Conservation (phyloP, 208 protist species). For the Trypanosoma conorhini region DNA sequence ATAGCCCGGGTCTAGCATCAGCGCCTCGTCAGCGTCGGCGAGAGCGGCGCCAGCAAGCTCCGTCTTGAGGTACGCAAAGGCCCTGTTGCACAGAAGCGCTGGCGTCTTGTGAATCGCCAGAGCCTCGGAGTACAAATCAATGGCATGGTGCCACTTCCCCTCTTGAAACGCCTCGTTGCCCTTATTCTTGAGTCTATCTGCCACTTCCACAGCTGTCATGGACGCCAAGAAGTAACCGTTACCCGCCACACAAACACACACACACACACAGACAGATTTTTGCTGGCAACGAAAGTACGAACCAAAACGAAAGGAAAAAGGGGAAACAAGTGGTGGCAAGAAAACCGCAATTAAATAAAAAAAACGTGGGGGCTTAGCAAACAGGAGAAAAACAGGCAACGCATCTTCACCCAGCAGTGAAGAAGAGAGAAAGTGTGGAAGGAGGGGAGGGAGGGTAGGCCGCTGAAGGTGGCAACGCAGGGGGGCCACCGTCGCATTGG, state of each 20-base stretch:
- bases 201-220: conserved; percentile 41
- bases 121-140: conserved; percentile 91
- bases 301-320: not conserved
- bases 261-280: not conserved
- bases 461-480: too few species aligned
- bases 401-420: too few species aligned
- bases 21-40: conserved; percentile 89
- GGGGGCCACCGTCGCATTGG: too few species aligned
- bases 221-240: not conserved
- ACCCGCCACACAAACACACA: not conserved
- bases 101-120: conserved; percentile 83
- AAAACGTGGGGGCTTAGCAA: not conserved
- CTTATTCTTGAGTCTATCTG: conserved; percentile 62
- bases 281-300: not conserved
- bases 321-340: not conserved
- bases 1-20: conserved; percentile 92
- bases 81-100: conserved; percentile 93
- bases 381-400: not conserved
- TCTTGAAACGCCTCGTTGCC: conserved; percentile 89
- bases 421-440: too few species aligned
- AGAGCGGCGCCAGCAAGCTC: conserved; percentile 93
- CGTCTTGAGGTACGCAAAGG: conserved; percentile 94
- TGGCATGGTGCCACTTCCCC: conserved; percentile 89
- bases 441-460: too few species aligned
- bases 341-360: not conserved